Evolutionary conservation across 768 basidiomycete genomes (phyloP), one percentile per base, ranked within the genome.

Genomic region (Candolleomyces aberdarensis): DNA sequence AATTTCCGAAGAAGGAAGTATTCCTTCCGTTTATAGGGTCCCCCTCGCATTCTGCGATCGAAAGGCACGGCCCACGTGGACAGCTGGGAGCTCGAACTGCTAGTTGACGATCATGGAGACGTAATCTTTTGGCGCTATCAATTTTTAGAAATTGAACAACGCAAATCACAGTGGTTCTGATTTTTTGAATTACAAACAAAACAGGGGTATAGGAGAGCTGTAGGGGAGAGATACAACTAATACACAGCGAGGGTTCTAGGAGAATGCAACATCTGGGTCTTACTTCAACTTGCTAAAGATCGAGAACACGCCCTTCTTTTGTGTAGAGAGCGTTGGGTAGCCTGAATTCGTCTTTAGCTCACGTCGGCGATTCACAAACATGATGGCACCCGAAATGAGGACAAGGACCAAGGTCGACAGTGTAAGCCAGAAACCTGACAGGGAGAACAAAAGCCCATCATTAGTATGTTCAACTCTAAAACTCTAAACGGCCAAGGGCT

Each of bases 251-350:
- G 8, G 6, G 6, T 7, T 36, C 36, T 5, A 36, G 36, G 36
- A 6, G 11, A 36, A 36, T 1, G 11, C 36, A 36, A 6, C 36
- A 7, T 36, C 11, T 5, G 36, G 36, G 11, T 36, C 36, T 36
- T 36, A 36, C 36, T 29, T 48, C 43, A 39, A 56, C 29, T 56
- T 56, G 31, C 26, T 54, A 52, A 61, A 61, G 5, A 43, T 19
- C 11, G 44, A 31, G 15, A 56, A 40, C n/a, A 61, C 55, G 14
- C 53, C 54, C 29, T 56, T 56, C 5, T 11, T 49, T 19, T 61
- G 36, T 13, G 60, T n/a, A 9, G 60, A 61, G 29, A 61, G 54
- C 53, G 40, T 49, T 1, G 60, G 60, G 26, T 61, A 61, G 3
- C 40, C 60, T 13, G 53, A 26, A n/a, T 48, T 44, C n/a, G 53